These are phyloP conservation scores for Salix udensis DNA, from an alignment of 345 rosid species.

Conservation along the genomic window DNA sequence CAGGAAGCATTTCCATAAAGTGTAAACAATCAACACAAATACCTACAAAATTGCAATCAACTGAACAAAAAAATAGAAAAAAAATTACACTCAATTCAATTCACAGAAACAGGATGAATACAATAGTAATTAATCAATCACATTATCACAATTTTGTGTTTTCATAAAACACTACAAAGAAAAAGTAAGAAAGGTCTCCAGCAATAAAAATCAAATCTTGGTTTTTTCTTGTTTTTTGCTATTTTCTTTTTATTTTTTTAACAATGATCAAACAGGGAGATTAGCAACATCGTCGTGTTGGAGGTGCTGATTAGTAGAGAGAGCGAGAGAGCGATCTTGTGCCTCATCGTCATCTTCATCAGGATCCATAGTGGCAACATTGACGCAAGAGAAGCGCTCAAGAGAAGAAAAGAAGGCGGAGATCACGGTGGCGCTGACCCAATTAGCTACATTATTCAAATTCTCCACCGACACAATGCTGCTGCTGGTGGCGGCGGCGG, in stretches of 20 bases:
- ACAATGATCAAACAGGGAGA: slow-evolving; percentile 21
- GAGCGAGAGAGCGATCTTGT: slow-evolving; percentile 48
- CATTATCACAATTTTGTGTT: background rate
- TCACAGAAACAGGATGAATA: background rate
- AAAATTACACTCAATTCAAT: background rate
- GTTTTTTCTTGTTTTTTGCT: background rate
- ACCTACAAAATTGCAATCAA: background rate
- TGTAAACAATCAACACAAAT: background rate
- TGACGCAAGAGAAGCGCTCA: slow-evolving; percentile 88
- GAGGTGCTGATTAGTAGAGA: slow-evolving; percentile 27
- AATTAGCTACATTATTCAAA: slow-evolving; percentile 52
- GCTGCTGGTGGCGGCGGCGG: background rate
- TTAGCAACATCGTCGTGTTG: slow-evolving; percentile 26
- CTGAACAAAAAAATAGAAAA: background rate
- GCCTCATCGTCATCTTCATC: slow-evolving; percentile 66
- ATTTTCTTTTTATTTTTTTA: background rate
- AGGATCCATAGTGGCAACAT: slow-evolving; percentile 53
- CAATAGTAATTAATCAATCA: background rate
- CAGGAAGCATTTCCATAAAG: background rate
- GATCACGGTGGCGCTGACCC: slow-evolving; percentile 68
- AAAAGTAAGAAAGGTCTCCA: background rate
- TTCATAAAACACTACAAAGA: background rate
- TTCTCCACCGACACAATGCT: slow-evolving; percentile 43
- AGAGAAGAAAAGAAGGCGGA: slow-evolving; percentile 87
- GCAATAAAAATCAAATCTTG: background rate